Conservation (phyloP, 176 grass and related monocot genomes). For the Tuctoria greenei region DNA sequence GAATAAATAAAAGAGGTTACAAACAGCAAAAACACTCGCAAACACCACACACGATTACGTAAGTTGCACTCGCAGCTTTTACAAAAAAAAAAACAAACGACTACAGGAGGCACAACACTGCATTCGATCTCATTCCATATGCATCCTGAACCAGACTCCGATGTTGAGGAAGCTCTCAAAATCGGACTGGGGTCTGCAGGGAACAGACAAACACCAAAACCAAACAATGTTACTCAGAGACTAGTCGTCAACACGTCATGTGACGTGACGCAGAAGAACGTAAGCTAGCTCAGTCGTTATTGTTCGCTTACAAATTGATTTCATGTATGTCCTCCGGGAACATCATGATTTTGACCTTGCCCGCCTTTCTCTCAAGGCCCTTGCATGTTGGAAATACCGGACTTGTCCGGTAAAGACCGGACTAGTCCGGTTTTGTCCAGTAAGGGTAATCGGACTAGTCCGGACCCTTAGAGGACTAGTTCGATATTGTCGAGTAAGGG, state of each 20-base stretch:
- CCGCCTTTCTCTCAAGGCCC: conserved; percentile 48
- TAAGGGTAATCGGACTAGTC: no score
- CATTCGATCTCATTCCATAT: no score
- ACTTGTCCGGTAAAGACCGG: no score
- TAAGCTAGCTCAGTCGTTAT: background rate
- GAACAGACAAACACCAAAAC: background rate
- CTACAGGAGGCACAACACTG: conserved; percentile 25
- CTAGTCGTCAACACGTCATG: background rate
- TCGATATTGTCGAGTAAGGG: no score
- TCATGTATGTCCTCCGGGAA: conserved; percentile 66
- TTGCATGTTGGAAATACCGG: no score
- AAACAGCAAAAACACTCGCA: no score
- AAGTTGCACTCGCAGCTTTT: no score
- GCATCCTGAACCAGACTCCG: conserved; percentile 96
- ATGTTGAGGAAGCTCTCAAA: conserved; percentile 93
- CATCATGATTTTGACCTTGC: conserved; percentile 44
- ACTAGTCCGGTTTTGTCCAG: no score
- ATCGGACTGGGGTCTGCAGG: conserved; percentile 87
- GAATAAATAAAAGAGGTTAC: no score
- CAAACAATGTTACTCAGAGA: background rate
- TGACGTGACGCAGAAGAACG: background rate
- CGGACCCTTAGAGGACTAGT: no score
- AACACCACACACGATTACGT: no score
- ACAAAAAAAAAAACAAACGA: no score
- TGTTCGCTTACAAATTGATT: conserved; percentile 44